Base-by-base conservation (phyloP, 768 basidiomycete species). In the Suillus tomentosus region DNA sequence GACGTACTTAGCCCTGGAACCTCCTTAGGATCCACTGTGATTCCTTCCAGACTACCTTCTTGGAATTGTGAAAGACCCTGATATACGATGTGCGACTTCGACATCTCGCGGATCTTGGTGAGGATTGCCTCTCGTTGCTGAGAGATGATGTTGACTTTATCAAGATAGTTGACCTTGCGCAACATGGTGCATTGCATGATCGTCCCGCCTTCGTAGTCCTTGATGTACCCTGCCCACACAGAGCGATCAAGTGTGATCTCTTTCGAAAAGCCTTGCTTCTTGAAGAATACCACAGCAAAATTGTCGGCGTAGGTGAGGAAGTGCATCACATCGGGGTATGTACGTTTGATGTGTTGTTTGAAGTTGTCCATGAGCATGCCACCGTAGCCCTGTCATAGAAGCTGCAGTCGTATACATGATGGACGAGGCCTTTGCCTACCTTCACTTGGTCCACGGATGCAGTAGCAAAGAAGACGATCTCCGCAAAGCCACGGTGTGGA, bases 281-380 rank as follows among this genome's bases (percentile, higher is more conserved):
- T 95, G 82, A 99, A 99, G 78, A 98, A 99, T 3, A 97, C 96
- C 45, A 99, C 95, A 19, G 97, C 97, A 73, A 94, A 99, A 76
- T 99, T 99, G 78, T 99, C 97, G 55, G 97, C 97, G 72, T 99
- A 99, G 4, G 97, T 98, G 40, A 99, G 82, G 78, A 98, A 99
- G 76, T 97, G 88, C 85, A 90, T 88, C 87, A 98, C 93, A 48
- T 84, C 84, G 0, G 94, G 91, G 72, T 95, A 94, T 11, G 88
- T 85, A 64, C 84, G 81, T 66, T 89, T 88, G 67, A 98, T 90
- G 76, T 98, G 92, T 53, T 91, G 89, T 78, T 99, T 99, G 82
- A 95, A 94, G 75, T 97, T 90, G 74, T 98, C 96, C 96, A 99
- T 99, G 47, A 99, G 83, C 85, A 98, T 94, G 39, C 92, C 93